A percentile compares a stretch with the other conserved stretches of the same genome.
Evolutionary conservation across 768 basidiomycete species (phyloP).

Genomic region (Russula brevipes): DNA sequence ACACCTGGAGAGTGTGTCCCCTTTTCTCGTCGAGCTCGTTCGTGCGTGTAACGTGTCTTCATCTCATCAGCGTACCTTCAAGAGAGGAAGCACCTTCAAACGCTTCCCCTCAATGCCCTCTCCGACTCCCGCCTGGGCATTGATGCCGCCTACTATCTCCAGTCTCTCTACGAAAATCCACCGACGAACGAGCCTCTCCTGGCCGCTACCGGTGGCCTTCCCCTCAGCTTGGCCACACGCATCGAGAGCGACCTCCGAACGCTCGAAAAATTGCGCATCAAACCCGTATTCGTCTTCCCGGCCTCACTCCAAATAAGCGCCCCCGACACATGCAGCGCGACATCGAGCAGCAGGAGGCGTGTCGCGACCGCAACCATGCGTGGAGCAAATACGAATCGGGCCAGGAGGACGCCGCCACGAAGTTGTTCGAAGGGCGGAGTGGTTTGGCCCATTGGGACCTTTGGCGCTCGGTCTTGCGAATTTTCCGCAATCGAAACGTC

Average conservation of each 20-base stretch:
- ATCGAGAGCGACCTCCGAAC: conserved; percentile 89
- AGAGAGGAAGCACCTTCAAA: conserved; percentile 85
- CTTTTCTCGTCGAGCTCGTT: background rate
- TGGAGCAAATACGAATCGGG: conserved; percentile 94
- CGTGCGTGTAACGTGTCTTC: background rate
- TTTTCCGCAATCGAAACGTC: conserved; percentile 91
- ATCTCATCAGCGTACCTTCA: conserved; percentile 61
- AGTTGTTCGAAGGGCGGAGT: conserved; percentile 72
- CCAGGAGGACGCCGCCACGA: conserved; percentile 83
- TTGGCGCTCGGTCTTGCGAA: conserved; percentile 87
- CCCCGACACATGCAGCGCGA: conserved; percentile 58
- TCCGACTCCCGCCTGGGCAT: conserved; percentile 94
- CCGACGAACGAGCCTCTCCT: conserved; percentile 84
- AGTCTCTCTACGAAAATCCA: conserved; percentile 67
- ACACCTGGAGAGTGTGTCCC: conserved; percentile 67
- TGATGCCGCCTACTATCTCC: conserved; percentile 89
- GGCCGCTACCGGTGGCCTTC: conserved; percentile 92
- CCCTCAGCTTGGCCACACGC: conserved; percentile 77
- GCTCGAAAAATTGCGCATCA: conserved; percentile 88
- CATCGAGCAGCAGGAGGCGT: conserved; percentile 50
- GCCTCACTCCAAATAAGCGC: conserved; percentile 72
- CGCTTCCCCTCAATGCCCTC: conserved; percentile 72
- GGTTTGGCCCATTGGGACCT: conserved; percentile 79
- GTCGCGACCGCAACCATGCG: conserved; percentile 73
- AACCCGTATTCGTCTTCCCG: conserved; percentile 97